Conservation (phyloP, 225 moss, liverwort and hornwort genomes). For the Pleurozium schreberi region DNA sequence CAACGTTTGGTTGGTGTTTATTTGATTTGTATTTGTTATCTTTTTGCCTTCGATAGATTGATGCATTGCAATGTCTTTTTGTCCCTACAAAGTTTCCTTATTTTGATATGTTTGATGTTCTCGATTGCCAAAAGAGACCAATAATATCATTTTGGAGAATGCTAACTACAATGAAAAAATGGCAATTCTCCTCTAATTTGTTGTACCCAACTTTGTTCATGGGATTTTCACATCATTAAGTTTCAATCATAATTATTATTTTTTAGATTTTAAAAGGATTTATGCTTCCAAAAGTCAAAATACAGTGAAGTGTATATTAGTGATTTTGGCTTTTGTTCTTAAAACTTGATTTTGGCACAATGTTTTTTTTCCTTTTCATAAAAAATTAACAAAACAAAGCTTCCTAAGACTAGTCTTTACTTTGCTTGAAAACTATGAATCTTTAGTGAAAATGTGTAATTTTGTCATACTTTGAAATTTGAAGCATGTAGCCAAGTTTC, state of each 20-base stretch:
- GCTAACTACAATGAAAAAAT: not conserved
- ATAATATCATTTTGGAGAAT: not conserved
- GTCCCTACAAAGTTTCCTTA: not conserved
- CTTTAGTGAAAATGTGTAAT: not conserved
- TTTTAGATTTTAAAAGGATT: not conserved
- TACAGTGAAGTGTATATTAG: rapidly evolving
- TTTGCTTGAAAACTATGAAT: not conserved
- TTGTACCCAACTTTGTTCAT: not conserved
- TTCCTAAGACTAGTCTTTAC: not conserved
- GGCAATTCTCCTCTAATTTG: not conserved
- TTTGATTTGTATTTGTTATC: not conserved
- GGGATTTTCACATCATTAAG: not conserved
- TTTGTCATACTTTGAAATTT: not conserved
- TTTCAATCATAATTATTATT: not conserved
- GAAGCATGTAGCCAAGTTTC: not conserved
- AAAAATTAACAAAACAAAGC: not conserved
- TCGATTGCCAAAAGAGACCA: rapidly evolving
- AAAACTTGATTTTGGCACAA: rapidly evolving
- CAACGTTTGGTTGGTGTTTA: not conserved
- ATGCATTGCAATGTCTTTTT: not conserved
- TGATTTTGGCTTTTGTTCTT: not conserved
- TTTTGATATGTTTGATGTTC: not conserved
- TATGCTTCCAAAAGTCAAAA: not conserved
- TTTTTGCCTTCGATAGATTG: not conserved
- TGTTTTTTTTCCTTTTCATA: not conserved